Percentiles rank a stretch among this genome's conserved stretches.
phyloP scores from a whole-genome alignment of 106 monocot species.

The Dioscorea zingiberensis region DNA sequence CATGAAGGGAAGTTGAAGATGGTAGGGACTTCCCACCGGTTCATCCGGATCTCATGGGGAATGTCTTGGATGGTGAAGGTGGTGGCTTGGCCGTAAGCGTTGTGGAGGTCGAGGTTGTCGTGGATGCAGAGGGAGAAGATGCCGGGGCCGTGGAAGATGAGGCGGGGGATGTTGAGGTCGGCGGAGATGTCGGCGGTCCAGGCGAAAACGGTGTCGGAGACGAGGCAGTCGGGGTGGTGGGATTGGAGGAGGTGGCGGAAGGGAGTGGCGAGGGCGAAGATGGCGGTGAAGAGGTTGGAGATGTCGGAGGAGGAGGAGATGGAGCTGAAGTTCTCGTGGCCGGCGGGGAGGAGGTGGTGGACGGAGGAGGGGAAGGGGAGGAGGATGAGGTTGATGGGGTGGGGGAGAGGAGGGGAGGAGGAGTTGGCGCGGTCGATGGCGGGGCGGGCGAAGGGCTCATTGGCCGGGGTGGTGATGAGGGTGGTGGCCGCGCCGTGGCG shows the following conservation, averaged over 20 bases:
- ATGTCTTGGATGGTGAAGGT: neutral
- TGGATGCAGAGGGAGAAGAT: constrained; percentile 4
- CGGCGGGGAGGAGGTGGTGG: neutral
- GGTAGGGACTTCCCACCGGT: neutral
- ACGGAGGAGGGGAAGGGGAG: neutral
- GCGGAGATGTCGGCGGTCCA: constrained; percentile 2
- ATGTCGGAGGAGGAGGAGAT: neutral
- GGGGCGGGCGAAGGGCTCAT: neutral
- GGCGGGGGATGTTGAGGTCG: neutral
- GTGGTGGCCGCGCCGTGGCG: neutral
- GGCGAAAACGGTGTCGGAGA: constrained; percentile 1
- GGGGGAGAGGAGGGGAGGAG: neutral
- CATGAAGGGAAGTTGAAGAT: neutral
- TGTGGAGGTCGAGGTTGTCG: neutral
- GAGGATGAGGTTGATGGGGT: neutral
- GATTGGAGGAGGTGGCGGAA: neutral
- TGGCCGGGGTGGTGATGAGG: neutral
- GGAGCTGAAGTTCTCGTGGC: neutral
- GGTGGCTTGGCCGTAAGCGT: neutral
- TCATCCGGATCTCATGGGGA: neutral
- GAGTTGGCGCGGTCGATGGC: neutral
- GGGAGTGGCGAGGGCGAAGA: neutral
- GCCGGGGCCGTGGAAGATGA: constrained; percentile 14
- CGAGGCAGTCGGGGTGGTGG: constrained; percentile 3
- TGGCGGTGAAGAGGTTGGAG: neutral